Percentiles rank a stretch among this genome's conserved stretches.
Evolutionary conservation across 2,329 filamentous ascomycete species (phyloP).

Genomic region (Trichoderma sp.): DNA sequence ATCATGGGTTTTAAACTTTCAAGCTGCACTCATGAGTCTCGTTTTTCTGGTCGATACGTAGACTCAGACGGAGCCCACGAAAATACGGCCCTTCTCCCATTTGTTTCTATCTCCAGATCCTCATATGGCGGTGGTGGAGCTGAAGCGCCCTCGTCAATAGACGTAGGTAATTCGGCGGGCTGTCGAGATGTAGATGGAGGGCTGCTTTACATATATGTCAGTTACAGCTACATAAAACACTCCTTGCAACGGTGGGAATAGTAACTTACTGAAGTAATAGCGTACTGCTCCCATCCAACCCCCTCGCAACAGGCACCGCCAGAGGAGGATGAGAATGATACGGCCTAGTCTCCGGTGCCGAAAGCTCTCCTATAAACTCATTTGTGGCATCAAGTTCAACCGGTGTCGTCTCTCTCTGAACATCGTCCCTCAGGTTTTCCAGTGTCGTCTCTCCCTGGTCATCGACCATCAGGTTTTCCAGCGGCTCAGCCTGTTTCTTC

Average conservation of each 20-base stretch:
- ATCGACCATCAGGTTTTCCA: too few relatives aligned
- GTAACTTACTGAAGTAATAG: neutral
- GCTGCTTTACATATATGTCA: neutral
- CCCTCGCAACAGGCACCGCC: neutral
- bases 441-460: neutral
- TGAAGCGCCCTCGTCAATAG: conserved; percentile 32
- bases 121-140: conserved; percentile 42
- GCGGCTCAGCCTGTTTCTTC: too few relatives aligned
- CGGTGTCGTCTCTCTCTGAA: neutral
- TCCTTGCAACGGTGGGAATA: neutral
- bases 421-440: neutral
- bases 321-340: neutral
- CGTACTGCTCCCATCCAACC: neutral
- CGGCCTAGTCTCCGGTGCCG: neutral
- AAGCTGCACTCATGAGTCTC: neutral
- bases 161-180: conserved; percentile 40
- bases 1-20: neutral
- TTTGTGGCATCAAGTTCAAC: neutral
- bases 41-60: conserved; percentile 28
- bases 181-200: neutral
- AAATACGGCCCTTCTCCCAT: conserved; percentile 25
- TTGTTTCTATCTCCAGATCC: neutral
- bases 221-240: neutral
- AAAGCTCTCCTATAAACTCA: neutral
- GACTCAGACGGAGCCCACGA: conserved; percentile 38